These are phyloP conservation scores for Picochlorum sp. DNA, from an alignment of 139 green algal genomes.

Conservation along the genomic window DNA sequence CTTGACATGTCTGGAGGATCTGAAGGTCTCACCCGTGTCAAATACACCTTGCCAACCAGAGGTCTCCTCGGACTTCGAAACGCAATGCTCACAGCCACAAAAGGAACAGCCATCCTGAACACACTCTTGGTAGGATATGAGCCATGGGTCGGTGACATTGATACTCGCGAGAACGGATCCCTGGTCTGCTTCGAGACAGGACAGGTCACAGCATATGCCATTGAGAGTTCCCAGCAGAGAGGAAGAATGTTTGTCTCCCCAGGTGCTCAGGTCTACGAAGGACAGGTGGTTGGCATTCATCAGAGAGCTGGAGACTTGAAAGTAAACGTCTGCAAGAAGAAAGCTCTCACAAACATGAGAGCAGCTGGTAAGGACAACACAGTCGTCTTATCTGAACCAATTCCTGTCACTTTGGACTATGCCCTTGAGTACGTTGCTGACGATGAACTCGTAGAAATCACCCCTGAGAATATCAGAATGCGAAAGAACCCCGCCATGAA, in stretches of 20 bases:
- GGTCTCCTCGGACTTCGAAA: conserved; percentile 89
- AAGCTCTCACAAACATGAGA: conserved; percentile 84
- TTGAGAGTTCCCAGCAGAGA: conserved; percentile 82
- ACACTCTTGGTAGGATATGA: conserved; percentile 78
- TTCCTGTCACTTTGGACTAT: conserved; percentile 83
- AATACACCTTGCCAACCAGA: conserved; percentile 86
- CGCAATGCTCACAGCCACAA: conserved; percentile 91
- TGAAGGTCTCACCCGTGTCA: conserved; percentile 55
- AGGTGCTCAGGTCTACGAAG: conserved; percentile 86
- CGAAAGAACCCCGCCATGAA: conserved; percentile 66
- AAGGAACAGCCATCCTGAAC: conserved; percentile 92
- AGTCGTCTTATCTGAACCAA: conserved; percentile 55
- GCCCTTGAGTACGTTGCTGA: conserved; percentile 92
- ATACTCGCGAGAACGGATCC: conserved; percentile 81
- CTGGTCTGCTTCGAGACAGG: conserved; percentile 86
- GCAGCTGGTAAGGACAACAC: conserved; percentile 61
- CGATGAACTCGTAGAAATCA: conserved; percentile 91
- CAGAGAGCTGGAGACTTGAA: conserved; percentile 86
- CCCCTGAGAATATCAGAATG: conserved; percentile 42
- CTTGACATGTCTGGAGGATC: conserved; percentile 61
- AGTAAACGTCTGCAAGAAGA: conserved; percentile 97
- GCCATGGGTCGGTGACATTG: conserved; percentile 67
- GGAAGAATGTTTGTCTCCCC: conserved; percentile 82
- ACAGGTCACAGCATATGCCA: conserved; percentile 68
- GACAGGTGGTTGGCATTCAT: conserved; percentile 92